These are phyloP conservation scores for Trichosporon inkin DNA, from an alignment of 1,284 basidiomycete genomes.

Conservation along the genomic window DNA sequence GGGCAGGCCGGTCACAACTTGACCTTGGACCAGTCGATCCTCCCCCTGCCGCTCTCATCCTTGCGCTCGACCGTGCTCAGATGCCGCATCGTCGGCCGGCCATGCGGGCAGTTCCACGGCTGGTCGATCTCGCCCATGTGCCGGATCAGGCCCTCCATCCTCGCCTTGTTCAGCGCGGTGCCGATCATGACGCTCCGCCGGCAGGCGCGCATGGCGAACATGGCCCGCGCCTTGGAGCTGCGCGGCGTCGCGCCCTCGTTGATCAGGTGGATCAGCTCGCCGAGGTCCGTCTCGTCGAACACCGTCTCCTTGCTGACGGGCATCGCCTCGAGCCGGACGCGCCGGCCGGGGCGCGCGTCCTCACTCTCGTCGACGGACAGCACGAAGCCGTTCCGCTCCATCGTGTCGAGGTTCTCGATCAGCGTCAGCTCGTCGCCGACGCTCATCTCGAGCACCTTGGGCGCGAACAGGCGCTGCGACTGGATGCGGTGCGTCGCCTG, in stretches of 20 bases:
- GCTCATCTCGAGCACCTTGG: slow-evolving; percentile 73
- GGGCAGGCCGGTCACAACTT: not conserved
- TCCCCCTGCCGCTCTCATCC: not conserved
- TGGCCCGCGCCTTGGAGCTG: slow-evolving; percentile 85
- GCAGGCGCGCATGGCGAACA: slow-evolving; percentile 97
- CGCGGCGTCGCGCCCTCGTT: slow-evolving; percentile 76
- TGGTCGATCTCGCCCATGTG: slow-evolving; percentile 97
- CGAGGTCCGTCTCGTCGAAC: slow-evolving; percentile 74
- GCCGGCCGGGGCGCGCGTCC: slow-evolving; percentile 54
- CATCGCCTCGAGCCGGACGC: slow-evolving; percentile 71
- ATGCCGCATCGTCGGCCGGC: slow-evolving; percentile 92
- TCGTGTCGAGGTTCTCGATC: slow-evolving; percentile 74
- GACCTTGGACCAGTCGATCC: slow-evolving; percentile 10
- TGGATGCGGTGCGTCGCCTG: slow-evolving; percentile 83
- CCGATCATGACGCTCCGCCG: slow-evolving; percentile 96
- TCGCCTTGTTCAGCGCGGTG: slow-evolving; percentile 66
- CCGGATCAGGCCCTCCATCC: slow-evolving; percentile 80
- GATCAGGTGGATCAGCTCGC: slow-evolving; percentile 83
- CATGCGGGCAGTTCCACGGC: slow-evolving; percentile 97
- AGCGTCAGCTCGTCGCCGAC: slow-evolving; percentile 87
- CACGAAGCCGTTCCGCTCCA: slow-evolving; percentile 86
- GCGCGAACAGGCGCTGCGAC: slow-evolving; percentile 69
- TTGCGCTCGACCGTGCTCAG: slow-evolving; percentile 44
- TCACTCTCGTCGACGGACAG: slow-evolving; percentile 57
- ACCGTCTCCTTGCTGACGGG: slow-evolving; percentile 85